Conservation (phyloP, 2,329 filamentous ascomycete genomes). For the Zasmidium cellare region DNA sequence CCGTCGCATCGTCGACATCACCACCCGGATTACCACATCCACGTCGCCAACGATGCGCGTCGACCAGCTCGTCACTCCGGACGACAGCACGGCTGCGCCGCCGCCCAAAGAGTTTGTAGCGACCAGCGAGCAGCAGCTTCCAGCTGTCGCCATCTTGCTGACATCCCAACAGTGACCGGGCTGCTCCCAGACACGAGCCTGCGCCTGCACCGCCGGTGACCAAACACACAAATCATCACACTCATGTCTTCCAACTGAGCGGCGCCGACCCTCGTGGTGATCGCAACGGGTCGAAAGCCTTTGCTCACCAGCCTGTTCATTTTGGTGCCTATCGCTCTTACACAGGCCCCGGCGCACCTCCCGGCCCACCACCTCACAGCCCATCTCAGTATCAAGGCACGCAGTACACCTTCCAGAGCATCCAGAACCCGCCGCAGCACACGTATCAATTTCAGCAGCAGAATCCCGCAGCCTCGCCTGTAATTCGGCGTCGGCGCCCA, state of each 20-base stretch:
- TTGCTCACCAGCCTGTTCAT: constrained; percentile 4
- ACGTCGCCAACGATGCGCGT: background rate
- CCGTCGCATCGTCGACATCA: background rate
- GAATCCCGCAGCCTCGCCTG: constrained; percentile 1
- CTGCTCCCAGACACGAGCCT: background rate
- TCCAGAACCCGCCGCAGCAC: background rate
- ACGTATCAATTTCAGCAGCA: background rate
- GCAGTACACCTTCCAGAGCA: background rate
- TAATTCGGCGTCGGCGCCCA: constrained; percentile 3
- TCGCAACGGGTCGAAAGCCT: background rate
- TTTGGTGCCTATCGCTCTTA: constrained; percentile 5
- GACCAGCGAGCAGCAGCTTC: background rate
- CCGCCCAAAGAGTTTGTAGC: background rate
- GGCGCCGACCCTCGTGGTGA: background rate
- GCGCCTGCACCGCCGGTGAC: background rate
- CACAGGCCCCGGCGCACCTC: constrained; percentile 1
- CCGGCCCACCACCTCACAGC: background rate
- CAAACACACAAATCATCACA: background rate
- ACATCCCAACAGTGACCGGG: background rate
- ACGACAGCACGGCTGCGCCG: background rate
- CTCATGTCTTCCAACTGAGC: background rate
- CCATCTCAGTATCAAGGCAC: background rate
- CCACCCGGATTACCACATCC: background rate
- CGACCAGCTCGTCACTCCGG: background rate
- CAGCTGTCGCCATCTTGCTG: background rate